These are phyloP conservation scores for Hypoxylon sp. DNA, from an alignment of 2,329 filamentous ascomycete genomes.

Conservation along the genomic window DNA sequence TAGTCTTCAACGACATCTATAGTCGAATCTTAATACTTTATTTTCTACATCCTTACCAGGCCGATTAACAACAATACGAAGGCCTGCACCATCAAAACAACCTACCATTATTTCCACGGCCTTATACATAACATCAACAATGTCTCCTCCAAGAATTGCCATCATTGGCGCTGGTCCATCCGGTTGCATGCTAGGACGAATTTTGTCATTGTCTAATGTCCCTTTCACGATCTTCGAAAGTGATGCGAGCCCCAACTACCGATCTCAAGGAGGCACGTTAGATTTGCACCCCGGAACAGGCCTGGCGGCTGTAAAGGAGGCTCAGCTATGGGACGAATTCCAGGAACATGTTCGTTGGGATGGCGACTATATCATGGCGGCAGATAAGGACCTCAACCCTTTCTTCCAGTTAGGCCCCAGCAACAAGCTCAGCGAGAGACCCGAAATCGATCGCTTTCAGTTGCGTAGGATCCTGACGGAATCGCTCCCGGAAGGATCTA, in stretches of 20 bases:
- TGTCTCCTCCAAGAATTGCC: constrained; percentile 57
- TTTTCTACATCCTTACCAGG: neutral
- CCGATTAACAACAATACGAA: neutral
- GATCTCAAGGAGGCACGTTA: constrained; percentile 67
- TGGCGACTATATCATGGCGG: constrained; percentile 64
- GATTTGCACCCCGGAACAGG: constrained; percentile 68
- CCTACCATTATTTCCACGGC: neutral
- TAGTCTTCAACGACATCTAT: neutral
- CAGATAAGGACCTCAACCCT: constrained; percentile 59
- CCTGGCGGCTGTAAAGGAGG: constrained; percentile 65
- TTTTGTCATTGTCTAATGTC: constrained; percentile 64
- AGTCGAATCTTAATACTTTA: neutral
- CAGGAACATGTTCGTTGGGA: constrained; percentile 66
- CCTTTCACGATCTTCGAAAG: constrained; percentile 66
- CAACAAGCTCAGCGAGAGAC: constrained; percentile 58
- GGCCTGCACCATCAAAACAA: neutral
- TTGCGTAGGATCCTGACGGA: constrained; percentile 62
- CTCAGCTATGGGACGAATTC: constrained; percentile 66
- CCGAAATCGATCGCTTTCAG: constrained; percentile 67
- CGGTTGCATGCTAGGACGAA: constrained; percentile 66
- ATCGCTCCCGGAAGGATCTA: constrained; percentile 61
- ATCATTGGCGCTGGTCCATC: constrained; percentile 65
- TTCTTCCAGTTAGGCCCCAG: constrained; percentile 54
- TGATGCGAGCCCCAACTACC: constrained; percentile 60
- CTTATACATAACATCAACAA: constrained; percentile 16